phyloP scores from a whole-genome alignment of 805 yeast genomes.

The Trichomonascus vanleenenianus region DNA sequence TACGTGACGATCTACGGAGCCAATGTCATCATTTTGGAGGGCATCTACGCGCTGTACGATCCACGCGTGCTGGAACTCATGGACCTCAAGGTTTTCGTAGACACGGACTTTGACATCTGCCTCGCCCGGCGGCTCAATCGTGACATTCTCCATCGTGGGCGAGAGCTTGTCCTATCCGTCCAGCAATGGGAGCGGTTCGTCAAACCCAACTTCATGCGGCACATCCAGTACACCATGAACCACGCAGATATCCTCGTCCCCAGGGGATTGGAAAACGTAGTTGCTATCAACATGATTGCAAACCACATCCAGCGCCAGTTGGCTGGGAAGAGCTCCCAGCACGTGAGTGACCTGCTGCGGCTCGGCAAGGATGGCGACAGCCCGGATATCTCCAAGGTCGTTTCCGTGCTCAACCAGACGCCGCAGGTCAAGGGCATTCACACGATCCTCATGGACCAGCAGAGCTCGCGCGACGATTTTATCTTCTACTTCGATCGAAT shows the following conservation, averaged over 20 bases:
- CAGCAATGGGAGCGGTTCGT: slow-evolving; percentile 88
- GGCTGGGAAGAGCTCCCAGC: slow-evolving; percentile 53
- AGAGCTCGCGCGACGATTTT: slow-evolving; percentile 63
- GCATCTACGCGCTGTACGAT: slow-evolving; percentile 76
- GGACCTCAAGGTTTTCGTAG: slow-evolving; percentile 86
- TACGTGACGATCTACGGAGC: slow-evolving; percentile 84
- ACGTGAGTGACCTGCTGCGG: slow-evolving; percentile 52
- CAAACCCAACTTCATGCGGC: slow-evolving; percentile 80
- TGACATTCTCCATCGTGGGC: slow-evolving; percentile 78
- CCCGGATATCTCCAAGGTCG: slow-evolving; percentile 14
- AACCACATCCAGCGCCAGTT: slow-evolving; percentile 73
- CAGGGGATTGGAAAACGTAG: slow-evolving; percentile 70
- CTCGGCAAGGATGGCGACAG: slow-evolving; percentile 38
- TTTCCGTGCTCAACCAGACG: slow-evolving; percentile 33
- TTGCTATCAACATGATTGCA: slow-evolving; percentile 74
- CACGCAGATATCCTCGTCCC: slow-evolving; percentile 88
- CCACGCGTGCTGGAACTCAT: slow-evolving; percentile 60
- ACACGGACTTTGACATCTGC: slow-evolving; percentile 90
- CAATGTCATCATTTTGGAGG: slow-evolving; percentile 86
- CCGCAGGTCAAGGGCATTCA: slow-evolving; percentile 68
- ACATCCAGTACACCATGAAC: slow-evolving; percentile 66
- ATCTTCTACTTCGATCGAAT: slow-evolving; percentile 80
- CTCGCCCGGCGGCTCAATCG: slow-evolving; percentile 80
- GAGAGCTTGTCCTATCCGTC: slow-evolving; percentile 76
- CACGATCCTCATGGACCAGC: slow-evolving; percentile 54